Percentiles rank a stretch among this genome's conserved stretches.
Evolutionary conservation across 345 rosid genomes (phyloP).

Genomic region (Viola odorata): DNA sequence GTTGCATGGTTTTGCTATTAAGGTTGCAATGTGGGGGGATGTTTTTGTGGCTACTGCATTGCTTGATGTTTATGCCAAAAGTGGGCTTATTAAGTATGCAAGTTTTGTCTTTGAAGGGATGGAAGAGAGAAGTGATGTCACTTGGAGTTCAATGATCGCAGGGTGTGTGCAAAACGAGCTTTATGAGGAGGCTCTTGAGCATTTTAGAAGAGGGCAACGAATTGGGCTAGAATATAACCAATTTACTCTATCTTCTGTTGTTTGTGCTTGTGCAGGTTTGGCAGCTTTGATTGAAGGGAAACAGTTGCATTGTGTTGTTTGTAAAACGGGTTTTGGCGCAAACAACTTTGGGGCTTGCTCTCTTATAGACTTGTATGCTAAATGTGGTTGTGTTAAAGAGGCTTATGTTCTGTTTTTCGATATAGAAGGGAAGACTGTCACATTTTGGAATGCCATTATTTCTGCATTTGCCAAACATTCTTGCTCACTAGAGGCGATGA

Average conservation of each 20-base stretch:
- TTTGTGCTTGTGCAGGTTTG: constrained; percentile 69
- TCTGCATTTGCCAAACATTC: constrained; percentile 73
- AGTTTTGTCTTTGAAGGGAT: constrained; percentile 48
- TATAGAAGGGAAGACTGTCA: constrained; percentile 43
- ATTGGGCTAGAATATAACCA: constrained; percentile 44
- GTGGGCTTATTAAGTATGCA: constrained; percentile 49
- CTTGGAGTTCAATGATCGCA: constrained; percentile 85
- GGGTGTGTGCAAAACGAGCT: constrained; percentile 68
- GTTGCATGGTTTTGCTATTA: constrained; percentile 57
- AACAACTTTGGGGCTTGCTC: constrained; percentile 57
- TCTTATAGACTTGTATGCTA: constrained; percentile 78
- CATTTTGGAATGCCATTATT: constrained; percentile 71
- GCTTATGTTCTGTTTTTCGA: constrained; percentile 49
- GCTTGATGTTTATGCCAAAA: constrained; percentile 75
- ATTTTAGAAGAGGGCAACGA: constrained; percentile 38
- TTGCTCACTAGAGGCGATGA: constrained; percentile 51
- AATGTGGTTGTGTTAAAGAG: constrained; percentile 62
- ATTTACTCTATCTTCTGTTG: constrained; percentile 57
- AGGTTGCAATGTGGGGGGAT: constrained; percentile 42
- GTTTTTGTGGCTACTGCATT: constrained; percentile 67
- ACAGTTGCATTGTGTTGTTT: constrained; percentile 57
- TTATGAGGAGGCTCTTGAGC: constrained; percentile 58
- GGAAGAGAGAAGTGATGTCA: constrained; percentile 57
- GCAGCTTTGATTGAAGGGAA: constrained; percentile 66
- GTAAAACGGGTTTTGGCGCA: constrained; percentile 53